A percentile compares a stretch with the other conserved stretches of the same genome.
These are phyloP conservation scores for Grosmannia serpens DNA, from an alignment of 2,329 filamentous ascomycete species.

Conservation along the genomic window DNA sequence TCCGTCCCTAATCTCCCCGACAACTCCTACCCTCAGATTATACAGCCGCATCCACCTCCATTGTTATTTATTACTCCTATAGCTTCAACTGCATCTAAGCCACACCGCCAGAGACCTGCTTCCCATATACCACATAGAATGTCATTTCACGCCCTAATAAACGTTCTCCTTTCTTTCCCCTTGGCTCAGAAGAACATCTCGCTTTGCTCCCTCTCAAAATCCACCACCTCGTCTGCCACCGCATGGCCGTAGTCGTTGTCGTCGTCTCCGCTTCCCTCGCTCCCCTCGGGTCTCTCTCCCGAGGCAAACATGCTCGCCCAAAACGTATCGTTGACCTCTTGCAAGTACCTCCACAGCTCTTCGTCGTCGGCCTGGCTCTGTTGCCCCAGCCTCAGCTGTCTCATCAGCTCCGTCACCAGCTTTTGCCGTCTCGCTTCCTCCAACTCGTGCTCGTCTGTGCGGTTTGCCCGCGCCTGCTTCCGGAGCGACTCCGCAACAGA, in stretches of 20 bases:
- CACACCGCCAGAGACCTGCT: not conserved
- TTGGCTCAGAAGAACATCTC: not conserved
- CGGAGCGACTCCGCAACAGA: constrained; percentile 52
- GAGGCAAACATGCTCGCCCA: constrained; percentile 56
- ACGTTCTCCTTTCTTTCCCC: not conserved
- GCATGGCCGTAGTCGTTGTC: not conserved
- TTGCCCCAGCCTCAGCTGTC: constrained; percentile 35
- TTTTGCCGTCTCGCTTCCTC: constrained; percentile 46
- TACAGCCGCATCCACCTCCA: no score
- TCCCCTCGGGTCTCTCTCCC: not conserved
- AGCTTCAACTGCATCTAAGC: not conserved
- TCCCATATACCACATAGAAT: constrained; percentile 6
- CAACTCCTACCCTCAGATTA: not conserved
- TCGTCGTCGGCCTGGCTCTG: constrained; percentile 54
- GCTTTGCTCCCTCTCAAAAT: not conserved
- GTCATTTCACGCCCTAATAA: not conserved
- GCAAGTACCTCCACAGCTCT: constrained; percentile 51
- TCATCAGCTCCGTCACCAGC: constrained; percentile 61
- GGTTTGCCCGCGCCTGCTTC: constrained; percentile 38
- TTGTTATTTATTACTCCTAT: not conserved
- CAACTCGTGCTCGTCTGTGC: constrained; percentile 18
- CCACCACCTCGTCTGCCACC: not conserved
- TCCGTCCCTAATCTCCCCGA: not conserved
- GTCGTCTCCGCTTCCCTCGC: not conserved
- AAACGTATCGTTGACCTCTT: constrained; percentile 63